Evolutionary conservation across 1,139 yeast genomes (phyloP), one percentile per base, ranked within the genome.

Genomic region (Blastobotrys apis): DNA sequence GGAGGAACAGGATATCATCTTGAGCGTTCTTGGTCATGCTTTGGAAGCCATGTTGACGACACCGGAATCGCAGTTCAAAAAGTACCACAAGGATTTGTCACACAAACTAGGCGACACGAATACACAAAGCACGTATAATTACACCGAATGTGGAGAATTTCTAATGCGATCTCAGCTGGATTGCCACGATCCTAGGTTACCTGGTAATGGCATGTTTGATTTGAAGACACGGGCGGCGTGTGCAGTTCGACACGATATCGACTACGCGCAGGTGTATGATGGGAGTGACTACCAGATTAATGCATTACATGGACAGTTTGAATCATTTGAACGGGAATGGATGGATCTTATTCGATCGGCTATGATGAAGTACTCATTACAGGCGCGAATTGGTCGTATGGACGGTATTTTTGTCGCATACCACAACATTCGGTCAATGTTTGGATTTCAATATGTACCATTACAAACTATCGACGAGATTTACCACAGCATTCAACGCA

Each of bases 381-480:
- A 92, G 62, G 97, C 97, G 0, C 73, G 97, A 50, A 84, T 92
- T 39, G 98, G 98, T 1, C 81, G 84, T 56, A 92, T 92, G 98
- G 97, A 90, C 63, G 98, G 98, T 5, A 87, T 92, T 4, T 88
- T 85, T 54, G 72, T 92, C 20, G 96, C 96, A 0, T 92, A 83
- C 61, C 98, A 92, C 65, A 92, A 88, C 60, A 74, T 88, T 44
- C 74, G 78, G 34, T 71, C 80, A 37, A 77, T 90, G 58, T 85
- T 92, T 64, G 98, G 97, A 2, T 92, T 88, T 65, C 92, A 88
- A 62, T 92, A 92, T 63, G 64, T 92, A 22, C 92, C 95, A 1
- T 66, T 88, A 40, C 67, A 70, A 4, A 85, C 81, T 32, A 74
- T 92, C 52, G 97, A 92, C 60, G 68, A 68, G 53, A 68, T 75